These are phyloP conservation scores for Fusarium caatingaense DNA, from an alignment of 2,329 filamentous ascomycete species.

Conservation along the genomic window DNA sequence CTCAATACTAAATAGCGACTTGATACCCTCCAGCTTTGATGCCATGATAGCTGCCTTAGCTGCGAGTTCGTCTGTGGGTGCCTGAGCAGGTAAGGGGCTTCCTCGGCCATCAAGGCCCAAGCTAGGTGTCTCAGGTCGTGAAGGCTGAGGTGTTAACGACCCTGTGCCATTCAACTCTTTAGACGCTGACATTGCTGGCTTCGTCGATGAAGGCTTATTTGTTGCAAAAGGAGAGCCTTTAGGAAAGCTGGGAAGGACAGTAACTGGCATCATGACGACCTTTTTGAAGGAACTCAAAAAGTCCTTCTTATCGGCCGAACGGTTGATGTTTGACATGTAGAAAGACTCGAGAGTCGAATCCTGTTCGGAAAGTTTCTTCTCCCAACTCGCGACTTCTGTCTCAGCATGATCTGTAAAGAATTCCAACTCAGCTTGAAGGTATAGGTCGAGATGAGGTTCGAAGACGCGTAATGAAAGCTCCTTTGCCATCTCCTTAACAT, in stretches of 20 bases:
- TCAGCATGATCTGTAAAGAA: constrained; percentile 83
- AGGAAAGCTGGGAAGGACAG: constrained; percentile 79
- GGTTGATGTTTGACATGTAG: constrained; percentile 94
- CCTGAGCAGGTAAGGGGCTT: constrained; percentile 66
- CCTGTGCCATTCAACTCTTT: constrained; percentile 46
- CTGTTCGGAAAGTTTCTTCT: constrained; percentile 90
- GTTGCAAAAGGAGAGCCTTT: constrained; percentile 68
- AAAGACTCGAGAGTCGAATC: constrained; percentile 92
- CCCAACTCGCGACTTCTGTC: constrained; percentile 84
- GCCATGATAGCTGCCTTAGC: constrained; percentile 99
- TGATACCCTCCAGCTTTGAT: constrained; percentile 91
- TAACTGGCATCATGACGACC: constrained; percentile 99
- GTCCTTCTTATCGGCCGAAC: constrained; percentile 95
- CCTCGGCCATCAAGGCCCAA: constrained; percentile 54
- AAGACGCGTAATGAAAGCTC: constrained; percentile 79
- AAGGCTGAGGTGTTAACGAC: constrained; percentile 52
- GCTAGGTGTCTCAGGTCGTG: constrained; percentile 64
- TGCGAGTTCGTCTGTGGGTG: constrained; percentile 89
- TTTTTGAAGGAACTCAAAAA: constrained; percentile 98
- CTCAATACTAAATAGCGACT: constrained; percentile 95
- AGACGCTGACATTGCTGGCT: constrained; percentile 25
- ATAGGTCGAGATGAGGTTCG: constrained; percentile 92
- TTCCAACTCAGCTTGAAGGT: constrained; percentile 90
- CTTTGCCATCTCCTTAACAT: constrained; percentile 73
- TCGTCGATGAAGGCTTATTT: constrained; percentile 50